Conservation (phyloP, 805 yeast genomes). For the Saturnispora besseyi region DNA sequence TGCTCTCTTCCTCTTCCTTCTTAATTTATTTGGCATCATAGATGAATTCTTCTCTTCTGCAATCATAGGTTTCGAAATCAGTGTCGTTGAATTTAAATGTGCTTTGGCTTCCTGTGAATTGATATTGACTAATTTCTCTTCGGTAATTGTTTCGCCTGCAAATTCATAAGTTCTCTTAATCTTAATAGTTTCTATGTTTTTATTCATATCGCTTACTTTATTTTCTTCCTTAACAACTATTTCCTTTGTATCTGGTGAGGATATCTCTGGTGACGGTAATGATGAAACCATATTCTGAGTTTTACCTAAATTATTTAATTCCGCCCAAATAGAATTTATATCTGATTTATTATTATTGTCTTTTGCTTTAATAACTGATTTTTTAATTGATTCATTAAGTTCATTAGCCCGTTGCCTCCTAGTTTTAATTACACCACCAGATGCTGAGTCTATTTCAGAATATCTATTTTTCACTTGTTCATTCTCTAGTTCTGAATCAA, state of each 20-base stretch:
- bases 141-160: constrained; percentile 78
- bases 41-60: neutral
- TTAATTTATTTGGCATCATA: neutral
- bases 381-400: neutral
- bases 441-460: constrained; percentile 1
- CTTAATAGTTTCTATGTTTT: constrained; percentile 40
- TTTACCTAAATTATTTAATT: constrained; percentile 31
- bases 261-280: neutral
- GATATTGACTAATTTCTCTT: constrained; percentile 67
- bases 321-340: constrained; percentile 47
- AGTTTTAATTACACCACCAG: constrained; percentile 16
- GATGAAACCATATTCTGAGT: neutral
- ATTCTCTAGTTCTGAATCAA: neutral
- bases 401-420: constrained; percentile 13
- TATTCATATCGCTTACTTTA: neutral
- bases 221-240: neutral
- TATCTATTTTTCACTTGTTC: neutral
- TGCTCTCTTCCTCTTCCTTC: constrained; percentile 54
- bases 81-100: constrained; percentile 47
- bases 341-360: constrained; percentile 22
- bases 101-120: constrained; percentile 85
- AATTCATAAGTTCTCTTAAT: constrained; percentile 75
- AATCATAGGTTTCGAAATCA: constrained; percentile 3
- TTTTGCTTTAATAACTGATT: neutral
- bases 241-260: neutral